A percentile compares a stretch with the other conserved stretches of the same genome.
These are phyloP conservation scores for Botrytis medusae DNA, from an alignment of 2,329 filamentous ascomycete genomes.

Conservation along the genomic window DNA sequence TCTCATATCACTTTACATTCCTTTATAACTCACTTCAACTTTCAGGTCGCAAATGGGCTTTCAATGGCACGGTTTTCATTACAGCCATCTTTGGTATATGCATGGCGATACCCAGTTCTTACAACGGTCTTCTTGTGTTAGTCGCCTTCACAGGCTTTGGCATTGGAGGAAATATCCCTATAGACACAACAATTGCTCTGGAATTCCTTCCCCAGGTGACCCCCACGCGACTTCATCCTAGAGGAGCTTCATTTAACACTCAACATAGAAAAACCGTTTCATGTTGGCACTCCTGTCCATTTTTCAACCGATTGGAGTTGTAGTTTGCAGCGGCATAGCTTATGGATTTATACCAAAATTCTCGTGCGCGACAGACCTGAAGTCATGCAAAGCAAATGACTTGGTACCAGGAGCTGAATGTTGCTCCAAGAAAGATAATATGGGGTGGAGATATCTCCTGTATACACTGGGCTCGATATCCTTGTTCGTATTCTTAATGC, in stretches of 20 bases:
- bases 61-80: constrained; percentile 33
- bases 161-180: constrained; percentile 37
- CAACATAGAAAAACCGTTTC: constrained; percentile 31
- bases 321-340: constrained; percentile 31
- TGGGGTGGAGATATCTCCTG: constrained; percentile 60
- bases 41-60: constrained; percentile 32
- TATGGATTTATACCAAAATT: constrained; percentile 32
- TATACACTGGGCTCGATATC: constrained; percentile 55
- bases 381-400: constrained; percentile 31
- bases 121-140: constrained; percentile 27
- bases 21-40: constrained; percentile 12
- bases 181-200: constrained; percentile 36
- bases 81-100: constrained; percentile 30
- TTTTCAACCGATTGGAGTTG: constrained; percentile 35
- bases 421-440: constrained; percentile 45
- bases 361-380: constrained; percentile 27
- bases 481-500: constrained; percentile 53
- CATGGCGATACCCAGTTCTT: constrained; percentile 28
- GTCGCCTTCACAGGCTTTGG: constrained; percentile 32
- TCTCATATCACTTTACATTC: background rate
- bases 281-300: constrained; percentile 33
- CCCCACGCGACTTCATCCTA: background rate
- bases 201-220: constrained; percentile 35
- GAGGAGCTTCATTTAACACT: constrained; percentile 3
- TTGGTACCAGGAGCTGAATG: constrained; percentile 30